A percentile compares a stretch with the other conserved stretches of the same genome.
These are phyloP conservation scores for Lolium multiflorum DNA, from an alignment of 176 grass and related monocot genomes.

Conservation along the genomic window DNA sequence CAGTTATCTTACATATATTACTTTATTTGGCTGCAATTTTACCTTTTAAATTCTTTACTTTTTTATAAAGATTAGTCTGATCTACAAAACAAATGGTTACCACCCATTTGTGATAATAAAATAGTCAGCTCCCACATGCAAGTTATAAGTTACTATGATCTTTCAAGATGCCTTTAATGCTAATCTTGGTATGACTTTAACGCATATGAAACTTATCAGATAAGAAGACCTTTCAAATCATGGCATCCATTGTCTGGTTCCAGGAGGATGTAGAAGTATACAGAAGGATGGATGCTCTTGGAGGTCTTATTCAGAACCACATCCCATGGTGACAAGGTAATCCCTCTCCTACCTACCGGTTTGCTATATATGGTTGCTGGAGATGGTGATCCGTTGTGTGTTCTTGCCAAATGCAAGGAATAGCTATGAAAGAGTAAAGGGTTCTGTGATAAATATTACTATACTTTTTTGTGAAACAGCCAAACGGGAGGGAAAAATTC, in stretches of 20 bases:
- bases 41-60: background rate
- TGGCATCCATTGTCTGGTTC: conserved; percentile 97
- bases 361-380: no score
- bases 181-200: background rate
- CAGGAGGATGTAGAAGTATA: conserved; percentile 79
- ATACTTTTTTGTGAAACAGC: no score
- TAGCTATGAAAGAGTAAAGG: no score
- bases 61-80: background rate
- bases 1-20: background rate
- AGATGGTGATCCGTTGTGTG: no score
- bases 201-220: conserved; percentile 3
- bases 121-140: conserved; percentile 17
- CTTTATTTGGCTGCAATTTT: background rate
- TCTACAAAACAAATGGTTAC: conserved; percentile 10
- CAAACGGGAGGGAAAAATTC: no score
- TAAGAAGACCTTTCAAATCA: conserved; percentile 63
- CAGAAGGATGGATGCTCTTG: no score
- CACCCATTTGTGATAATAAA: background rate
- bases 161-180: conserved; percentile 1
- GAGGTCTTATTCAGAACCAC: no score
- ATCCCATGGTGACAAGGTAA: no score
- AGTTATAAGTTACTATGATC: conserved; percentile 11
- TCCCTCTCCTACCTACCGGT: no score
- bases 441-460: no score
- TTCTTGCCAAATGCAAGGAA: no score